Evolutionary conservation across 1,139 yeast species (phyloP), one percentile per base, ranked within the genome.

Genomic region (Candida tropicalis): DNA sequence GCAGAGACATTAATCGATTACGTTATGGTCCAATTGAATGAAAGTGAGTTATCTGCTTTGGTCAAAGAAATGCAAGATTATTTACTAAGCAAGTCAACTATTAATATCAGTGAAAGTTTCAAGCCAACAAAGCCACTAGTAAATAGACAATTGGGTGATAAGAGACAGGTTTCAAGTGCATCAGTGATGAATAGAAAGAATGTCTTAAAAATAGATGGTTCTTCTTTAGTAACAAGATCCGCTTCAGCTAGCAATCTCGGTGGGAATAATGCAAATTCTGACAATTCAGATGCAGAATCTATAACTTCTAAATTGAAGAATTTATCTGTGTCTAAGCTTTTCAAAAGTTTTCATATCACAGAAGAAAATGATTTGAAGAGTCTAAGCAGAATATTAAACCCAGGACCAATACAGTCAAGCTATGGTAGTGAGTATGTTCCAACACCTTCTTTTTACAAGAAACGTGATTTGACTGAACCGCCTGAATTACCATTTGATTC

Each of bases 1-100:
- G 95, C 97, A 0, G 85, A 83, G 46, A 81, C 76, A 18, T 78
- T 89, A 27, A 84, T 91, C 23, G 97, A 91, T 61, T 81, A 75
- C 46, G 83, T 91, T 17, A 71, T 89, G 67, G 64, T 80, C 34
- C 78, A 80, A 45, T 67, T 93, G 42, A 80, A 81, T 51, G 81
- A 80, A 41, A 81, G 87, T 56, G 87, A 86, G 39, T 65, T 93
- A 31, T 81, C 84, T 2, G 81, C 76, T 4, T 65, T 82, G 18
- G 88, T 83, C 11, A 63, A 62, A 35, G 86, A 82, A 48, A 81
- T 87, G 81, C 87, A 84, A 60, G 79, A 72, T 36, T 79, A 82
- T 49, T 64, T 84, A 42, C 58, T 82, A 41, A 80, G 81, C 50
- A 82, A 80, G 46, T 68, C 75, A 2, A 60, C 73, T 6, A 64